These are phyloP conservation scores for Tardiomyces blankii DNA, from an alignment of 1,139 yeast genomes.

Conservation along the genomic window DNA sequence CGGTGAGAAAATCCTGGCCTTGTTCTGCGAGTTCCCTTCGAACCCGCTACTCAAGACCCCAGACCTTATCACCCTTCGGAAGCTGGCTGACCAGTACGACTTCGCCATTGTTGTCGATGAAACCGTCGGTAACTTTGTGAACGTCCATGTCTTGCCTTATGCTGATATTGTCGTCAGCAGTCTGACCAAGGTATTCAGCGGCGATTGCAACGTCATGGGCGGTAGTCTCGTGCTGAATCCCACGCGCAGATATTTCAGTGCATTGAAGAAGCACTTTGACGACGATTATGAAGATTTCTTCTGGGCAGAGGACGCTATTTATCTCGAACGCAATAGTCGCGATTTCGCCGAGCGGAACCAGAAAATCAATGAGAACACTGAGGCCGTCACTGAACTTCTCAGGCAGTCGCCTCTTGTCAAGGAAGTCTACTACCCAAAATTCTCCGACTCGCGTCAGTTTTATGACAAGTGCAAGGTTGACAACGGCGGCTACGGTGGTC, in stretches of 20 bases:
- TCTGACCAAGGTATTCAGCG: slow-evolving; percentile 84
- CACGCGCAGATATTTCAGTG: slow-evolving; percentile 39
- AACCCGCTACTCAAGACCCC: slow-evolving; percentile 85
- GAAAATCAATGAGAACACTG: slow-evolving; percentile 57
- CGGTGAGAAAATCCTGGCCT: slow-evolving; percentile 53
- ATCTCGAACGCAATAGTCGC: slow-evolving; percentile 84
- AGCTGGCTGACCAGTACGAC: slow-evolving; percentile 54
- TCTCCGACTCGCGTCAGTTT: slow-evolving; percentile 41
- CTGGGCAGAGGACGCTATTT: slow-evolving; percentile 93
- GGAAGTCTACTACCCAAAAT: slow-evolving; percentile 60
- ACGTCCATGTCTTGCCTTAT: slow-evolving; percentile 69
- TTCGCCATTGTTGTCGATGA: slow-evolving; percentile 86
- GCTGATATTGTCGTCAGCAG: slow-evolving; percentile 83
- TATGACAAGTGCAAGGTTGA: slow-evolving; percentile 62
- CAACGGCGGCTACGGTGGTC: slow-evolving; percentile 88
- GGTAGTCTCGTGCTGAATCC: slow-evolving; percentile 81
- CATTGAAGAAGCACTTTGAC: slow-evolving; percentile 40
- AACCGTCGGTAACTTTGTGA: slow-evolving; percentile 83
- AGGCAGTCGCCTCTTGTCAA: slow-evolving; percentile 33
- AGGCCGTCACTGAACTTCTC: slow-evolving; percentile 36
- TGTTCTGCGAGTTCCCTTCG: slow-evolving; percentile 90
- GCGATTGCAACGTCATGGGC: slow-evolving; percentile 93
- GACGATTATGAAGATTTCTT: slow-evolving; percentile 59
- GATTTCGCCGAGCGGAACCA: slow-evolving; percentile 66
- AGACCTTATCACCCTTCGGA: slow-evolving; percentile 49